These are phyloP conservation scores for peach (Prunus persica) DNA, from an alignment of 306 rosid genomes.

Conservation along the genomic window DNA sequence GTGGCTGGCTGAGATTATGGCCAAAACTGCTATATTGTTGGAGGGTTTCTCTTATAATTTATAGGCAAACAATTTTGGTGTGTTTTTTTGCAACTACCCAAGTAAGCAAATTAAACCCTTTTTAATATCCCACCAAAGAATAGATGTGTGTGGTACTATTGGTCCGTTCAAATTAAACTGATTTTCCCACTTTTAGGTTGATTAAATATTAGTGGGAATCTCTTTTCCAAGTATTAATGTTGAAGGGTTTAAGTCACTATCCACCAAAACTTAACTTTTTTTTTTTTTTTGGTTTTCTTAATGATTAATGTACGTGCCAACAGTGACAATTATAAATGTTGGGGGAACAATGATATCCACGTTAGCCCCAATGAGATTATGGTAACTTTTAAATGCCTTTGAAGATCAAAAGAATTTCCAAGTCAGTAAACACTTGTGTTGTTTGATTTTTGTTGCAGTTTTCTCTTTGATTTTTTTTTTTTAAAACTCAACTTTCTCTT, in stretches of 20 bases:
- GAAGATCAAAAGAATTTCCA: too few relatives aligned
- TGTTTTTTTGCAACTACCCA: not conserved
- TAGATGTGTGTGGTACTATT: not conserved
- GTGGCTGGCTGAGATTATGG: not conserved
- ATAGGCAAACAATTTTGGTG: not conserved
- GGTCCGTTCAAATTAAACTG: not conserved
- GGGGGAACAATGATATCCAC: too few relatives aligned
- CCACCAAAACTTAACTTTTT: not conserved
- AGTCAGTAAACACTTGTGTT: too few relatives aligned
- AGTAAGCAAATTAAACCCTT: not conserved
- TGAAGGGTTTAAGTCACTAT: not conserved
- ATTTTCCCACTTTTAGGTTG: not conserved
- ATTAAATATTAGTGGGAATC: not conserved
- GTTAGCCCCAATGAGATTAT: too few relatives aligned
- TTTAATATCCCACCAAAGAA: not conserved
- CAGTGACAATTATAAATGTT: too few relatives aligned
- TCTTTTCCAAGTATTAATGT: not conserved
- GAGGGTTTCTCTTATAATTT: not conserved
- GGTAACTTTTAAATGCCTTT: too few relatives aligned
- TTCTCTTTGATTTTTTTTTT: too few relatives aligned
- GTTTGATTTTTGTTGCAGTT: too few relatives aligned
- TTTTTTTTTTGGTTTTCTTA: not conserved
- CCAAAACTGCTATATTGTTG: not conserved
- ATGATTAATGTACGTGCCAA: too few relatives aligned
- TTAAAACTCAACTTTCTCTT: too few relatives aligned